Evolutionary conservation across 2,329 filamentous ascomycete species (phyloP), one percentile per base, ranked within the genome.

Genomic region (Ilyonectria mors-panacis): DNA sequence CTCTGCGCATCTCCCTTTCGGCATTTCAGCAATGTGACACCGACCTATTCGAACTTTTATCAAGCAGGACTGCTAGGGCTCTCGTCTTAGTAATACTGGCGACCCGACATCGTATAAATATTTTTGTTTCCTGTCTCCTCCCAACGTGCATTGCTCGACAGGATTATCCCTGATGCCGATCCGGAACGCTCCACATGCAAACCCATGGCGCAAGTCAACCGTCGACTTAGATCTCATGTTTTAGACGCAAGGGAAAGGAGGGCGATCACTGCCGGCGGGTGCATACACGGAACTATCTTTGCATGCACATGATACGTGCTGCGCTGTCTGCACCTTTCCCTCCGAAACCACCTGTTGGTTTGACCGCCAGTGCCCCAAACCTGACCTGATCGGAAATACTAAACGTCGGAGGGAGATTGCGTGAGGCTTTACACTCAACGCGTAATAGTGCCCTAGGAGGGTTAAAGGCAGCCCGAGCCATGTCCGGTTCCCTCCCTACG

Each of bases 121-220:
- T n/a, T 54, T 39, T 47, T 39, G 61, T 53, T 70, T 57, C 30
- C 30, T 5, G 35, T 58, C 33, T 47, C 28, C 35, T 47, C 35
- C 15, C 28, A 10, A 21, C 50, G 28, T 50, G 57, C 51, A 59
- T 50, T 39, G 19, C 37, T 33, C 47, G 57, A 61, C 50, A 61
- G 47, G 48, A 62, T 47, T 54, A 74, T 69, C 67, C 67, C 53
- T 66, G 62, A 39, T 67, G 69, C 47, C 35, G 66, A 70, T 74
- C 67, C 50, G 50, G 61, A 65, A 51, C 42, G 54, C 63, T 66
- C 59, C 65, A 63, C 59, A 63, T 66, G 45, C 45, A 73, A 42
- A 37, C 48, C 44, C 50, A 66, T 66, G 62, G 59, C 58, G 42
- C 61, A 62, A 62, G 59, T 42, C 51, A 58, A 66, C 35, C 54